Conservation (phyloP, 768 basidiomycete genomes). For the Suillus spraguei region DNA sequence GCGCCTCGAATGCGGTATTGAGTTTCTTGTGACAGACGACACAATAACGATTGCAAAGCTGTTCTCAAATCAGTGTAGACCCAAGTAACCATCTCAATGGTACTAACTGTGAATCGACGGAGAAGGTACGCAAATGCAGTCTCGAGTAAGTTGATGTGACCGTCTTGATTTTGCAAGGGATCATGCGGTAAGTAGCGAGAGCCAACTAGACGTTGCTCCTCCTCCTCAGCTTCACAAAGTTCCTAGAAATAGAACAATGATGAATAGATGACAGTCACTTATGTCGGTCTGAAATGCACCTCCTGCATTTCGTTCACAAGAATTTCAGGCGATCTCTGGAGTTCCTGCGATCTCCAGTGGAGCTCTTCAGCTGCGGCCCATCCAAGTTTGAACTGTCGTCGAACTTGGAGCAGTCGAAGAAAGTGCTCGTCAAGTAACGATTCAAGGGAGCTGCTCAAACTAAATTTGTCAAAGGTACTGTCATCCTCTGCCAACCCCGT, state of each 20-base stretch:
- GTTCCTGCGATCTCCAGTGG: slow-evolving; percentile 44
- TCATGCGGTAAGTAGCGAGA: slow-evolving; percentile 57
- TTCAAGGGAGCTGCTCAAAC: slow-evolving; percentile 65
- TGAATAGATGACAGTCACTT: background rate
- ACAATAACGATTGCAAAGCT: slow-evolving; percentile 72
- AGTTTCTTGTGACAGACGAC: slow-evolving; percentile 73
- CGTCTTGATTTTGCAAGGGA: slow-evolving; percentile 41
- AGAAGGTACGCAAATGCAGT: slow-evolving; percentile 66
- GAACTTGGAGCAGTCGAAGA: slow-evolving; percentile 51
- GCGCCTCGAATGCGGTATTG: slow-evolving; percentile 51
- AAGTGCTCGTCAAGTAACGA: slow-evolving; percentile 60
- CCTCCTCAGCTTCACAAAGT: slow-evolving; percentile 41
- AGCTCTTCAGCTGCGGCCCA: slow-evolving; percentile 74
- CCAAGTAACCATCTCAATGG: background rate
- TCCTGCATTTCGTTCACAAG: slow-evolving; percentile 36
- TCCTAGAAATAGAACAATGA: slow-evolving; percentile 11
- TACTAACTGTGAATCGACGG: slow-evolving; percentile 58
- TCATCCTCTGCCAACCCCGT: slow-evolving; percentile 37
- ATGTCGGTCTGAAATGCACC: slow-evolving; percentile 25
- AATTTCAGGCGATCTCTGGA: slow-evolving; percentile 43
- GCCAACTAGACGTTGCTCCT: slow-evolving; percentile 40
- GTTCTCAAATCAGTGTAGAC: slow-evolving; percentile 6
- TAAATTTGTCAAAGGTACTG: slow-evolving; percentile 58
- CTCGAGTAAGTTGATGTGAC: slow-evolving; percentile 59
- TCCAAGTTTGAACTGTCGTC: slow-evolving; percentile 54